Base-by-base conservation (phyloP, 2,329 filamentous ascomycete species). In the Calonectria naviculata region DNA sequence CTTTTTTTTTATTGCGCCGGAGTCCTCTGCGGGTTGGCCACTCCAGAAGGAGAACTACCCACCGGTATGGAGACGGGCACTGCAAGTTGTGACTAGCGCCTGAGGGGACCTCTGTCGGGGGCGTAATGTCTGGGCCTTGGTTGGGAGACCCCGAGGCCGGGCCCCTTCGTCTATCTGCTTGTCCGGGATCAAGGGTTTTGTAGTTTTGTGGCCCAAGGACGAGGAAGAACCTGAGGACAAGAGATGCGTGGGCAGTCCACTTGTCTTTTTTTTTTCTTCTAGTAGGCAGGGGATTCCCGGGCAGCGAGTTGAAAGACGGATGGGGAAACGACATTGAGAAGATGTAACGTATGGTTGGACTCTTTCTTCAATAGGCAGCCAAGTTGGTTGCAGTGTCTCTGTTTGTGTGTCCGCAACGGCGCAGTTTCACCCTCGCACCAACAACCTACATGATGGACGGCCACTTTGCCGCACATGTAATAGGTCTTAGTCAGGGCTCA, bases 401-500 rank as follows among this genome's bases (percentile, higher is more conserved):
- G 52, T n/a, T 19, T 58, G 52, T 28, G 21, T 17, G 29, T 26
- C 28, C n/a, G 7, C 9, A 52, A n/a, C 26, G 34, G 17, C 15
- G 52, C 31, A 58, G 34, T 36, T 58, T 58, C 31, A 28, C 52
- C 31, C 52, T 58, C 52, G 34, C 21, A 26, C 36, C 34, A 26
- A n/a, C 52, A 38, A 9, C 34, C 52, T 26, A 38, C 52, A 58
- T 24, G 21, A 24, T 12, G 21, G 21, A 24, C 6, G 21, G 19
- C 13, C 52, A 38, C 21, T 29, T 6, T 19, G 52, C 19, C 13
- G 52, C 34, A 38, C 52, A 58, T 58, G 31, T 26, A n/a, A 38
- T 58, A 58, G 31, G 52, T 58, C 52, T 58, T 58, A 58, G 52
- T 58, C 52, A 58, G 52, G 52, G 52, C 52, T 58, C 31, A 58